A percentile compares a stretch with the other conserved stretches of the same genome.
Evolutionary conservation across 1,284 basidiomycete species (phyloP).

Genomic region (Volvariella volvacea): DNA sequence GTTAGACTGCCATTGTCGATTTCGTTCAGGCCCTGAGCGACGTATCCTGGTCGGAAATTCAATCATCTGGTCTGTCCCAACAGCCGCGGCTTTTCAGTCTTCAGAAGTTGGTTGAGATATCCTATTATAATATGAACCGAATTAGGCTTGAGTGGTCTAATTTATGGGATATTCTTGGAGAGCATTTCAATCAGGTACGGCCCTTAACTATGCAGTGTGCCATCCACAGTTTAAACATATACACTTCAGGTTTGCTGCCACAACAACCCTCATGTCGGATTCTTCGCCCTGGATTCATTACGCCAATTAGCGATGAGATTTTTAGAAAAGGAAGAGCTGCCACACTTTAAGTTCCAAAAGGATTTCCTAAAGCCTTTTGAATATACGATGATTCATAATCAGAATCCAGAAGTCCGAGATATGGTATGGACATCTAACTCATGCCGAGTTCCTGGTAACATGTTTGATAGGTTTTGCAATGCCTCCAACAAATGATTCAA

Average conservation of each 20-base stretch:
- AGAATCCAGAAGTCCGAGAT: slow-evolving; percentile 92
- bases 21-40: slow-evolving; percentile 96
- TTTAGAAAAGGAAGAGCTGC: slow-evolving; percentile 96
- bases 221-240: slow-evolving; percentile 2
- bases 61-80: slow-evolving; percentile 90
- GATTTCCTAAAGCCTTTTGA: slow-evolving; percentile 99
- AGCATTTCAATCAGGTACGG: slow-evolving; percentile 94
- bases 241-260: slow-evolving; percentile 99
- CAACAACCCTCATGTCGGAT: slow-evolving; percentile 93
- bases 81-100: slow-evolving; percentile 95
- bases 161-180: slow-evolving; percentile 96
- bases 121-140: slow-evolving; percentile 99
- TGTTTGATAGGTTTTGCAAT: slow-evolving; percentile 77
- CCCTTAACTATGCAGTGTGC: slow-evolving; percentile 1
- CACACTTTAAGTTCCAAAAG: slow-evolving; percentile 99
- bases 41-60: slow-evolving; percentile 99
- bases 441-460: background rate
- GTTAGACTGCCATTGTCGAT: slow-evolving; percentile 92
- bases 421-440: slow-evolving; percentile 59
- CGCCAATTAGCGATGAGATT: slow-evolving; percentile 98
- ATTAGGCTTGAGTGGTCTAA: slow-evolving; percentile 99
- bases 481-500: slow-evolving; percentile 98
- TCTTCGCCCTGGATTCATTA: slow-evolving; percentile 97
- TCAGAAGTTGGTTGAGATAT: slow-evolving; percentile 98
- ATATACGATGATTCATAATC: slow-evolving; percentile 96